Conservation (phyloP, 768 basidiomycete species). For the Coprinellus micaceus region DNA sequence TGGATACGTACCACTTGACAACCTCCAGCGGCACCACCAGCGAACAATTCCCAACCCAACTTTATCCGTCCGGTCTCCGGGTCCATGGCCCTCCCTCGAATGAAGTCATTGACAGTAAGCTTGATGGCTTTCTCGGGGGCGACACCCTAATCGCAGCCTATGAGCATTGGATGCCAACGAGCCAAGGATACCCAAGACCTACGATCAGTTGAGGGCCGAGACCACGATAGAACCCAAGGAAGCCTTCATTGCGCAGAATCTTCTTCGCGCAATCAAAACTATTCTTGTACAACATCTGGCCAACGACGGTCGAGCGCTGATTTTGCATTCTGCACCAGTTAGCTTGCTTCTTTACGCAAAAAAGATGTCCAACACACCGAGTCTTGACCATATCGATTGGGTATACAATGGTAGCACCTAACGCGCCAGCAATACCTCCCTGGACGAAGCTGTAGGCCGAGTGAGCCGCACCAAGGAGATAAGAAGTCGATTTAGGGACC, state of each 20-base stretch:
- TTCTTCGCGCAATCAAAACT: conserved; percentile 91
- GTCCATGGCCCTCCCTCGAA: conserved; percentile 81
- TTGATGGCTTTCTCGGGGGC: conserved; percentile 99
- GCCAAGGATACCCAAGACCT: conserved; percentile 18
- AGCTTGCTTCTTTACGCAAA: neutral
- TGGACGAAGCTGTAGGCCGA: conserved; percentile 85
- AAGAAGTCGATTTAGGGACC: no score
- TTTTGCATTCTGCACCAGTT: conserved; percentile 79
- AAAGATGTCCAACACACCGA: conserved; percentile 41
- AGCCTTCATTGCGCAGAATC: conserved; percentile 92
- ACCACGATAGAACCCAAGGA: conserved; percentile 94
- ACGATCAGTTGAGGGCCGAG: conserved; percentile 93
- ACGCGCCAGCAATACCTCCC: conserved; percentile 90
- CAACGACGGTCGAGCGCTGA: conserved; percentile 93
- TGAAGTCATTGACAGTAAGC: conserved; percentile 90
- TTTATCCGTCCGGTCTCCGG: conserved; percentile 95
- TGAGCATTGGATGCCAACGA: neutral
- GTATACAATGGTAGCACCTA: conserved; percentile 97
- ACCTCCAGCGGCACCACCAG: conserved; percentile 91
- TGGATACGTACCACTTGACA: conserved; percentile 91
- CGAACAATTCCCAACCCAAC: conserved; percentile 84
- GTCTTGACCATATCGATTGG: conserved; percentile 90
- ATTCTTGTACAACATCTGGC: conserved; percentile 95
- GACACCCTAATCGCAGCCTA: conserved; percentile 59
- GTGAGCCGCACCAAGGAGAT: no score